These are phyloP conservation scores for Hymenoscyphus occultus DNA, from an alignment of 2,329 filamentous ascomycete species.

Conservation along the genomic window DNA sequence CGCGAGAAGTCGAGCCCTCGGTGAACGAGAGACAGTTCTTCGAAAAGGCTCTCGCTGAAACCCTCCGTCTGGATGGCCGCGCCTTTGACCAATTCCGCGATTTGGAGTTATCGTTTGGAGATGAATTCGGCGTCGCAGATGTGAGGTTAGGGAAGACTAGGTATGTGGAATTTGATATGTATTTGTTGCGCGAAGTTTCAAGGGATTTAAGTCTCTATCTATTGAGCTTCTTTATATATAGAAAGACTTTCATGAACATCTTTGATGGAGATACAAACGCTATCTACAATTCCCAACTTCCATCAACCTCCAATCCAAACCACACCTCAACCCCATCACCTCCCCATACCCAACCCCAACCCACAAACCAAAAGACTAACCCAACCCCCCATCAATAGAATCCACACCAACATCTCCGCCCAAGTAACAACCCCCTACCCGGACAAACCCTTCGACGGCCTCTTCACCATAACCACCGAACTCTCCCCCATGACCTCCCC, in stretches of 20 bases:
- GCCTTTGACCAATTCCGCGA: constrained; percentile 75
- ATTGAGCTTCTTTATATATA: no score
- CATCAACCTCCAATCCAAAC: constrained; percentile 47
- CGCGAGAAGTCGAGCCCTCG: constrained; percentile 87
- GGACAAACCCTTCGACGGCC: constrained; percentile 90
- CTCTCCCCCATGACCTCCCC: constrained; percentile 90
- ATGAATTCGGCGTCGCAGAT: constrained; percentile 87
- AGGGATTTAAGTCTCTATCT: no score
- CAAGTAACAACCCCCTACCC: constrained; percentile 82
- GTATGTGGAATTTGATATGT: constrained; percentile 44
- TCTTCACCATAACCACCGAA: constrained; percentile 90
- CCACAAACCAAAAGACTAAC: constrained; percentile 8
- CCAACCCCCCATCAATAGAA: constrained; percentile 46
- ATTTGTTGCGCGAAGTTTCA: background rate
- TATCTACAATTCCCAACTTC: no score
- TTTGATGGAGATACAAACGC: no score
- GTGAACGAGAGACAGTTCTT: constrained; percentile 86
- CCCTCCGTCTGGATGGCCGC: constrained; percentile 81
- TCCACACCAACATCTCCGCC: constrained; percentile 80
- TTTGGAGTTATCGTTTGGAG: constrained; percentile 76
- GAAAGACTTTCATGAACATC: no score
- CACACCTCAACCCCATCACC: background rate
- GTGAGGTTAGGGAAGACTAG: constrained; percentile 87
- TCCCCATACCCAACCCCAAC: constrained; percentile 1
- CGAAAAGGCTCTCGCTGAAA: constrained; percentile 74